Percentiles rank a stretch among this genome's conserved stretches.
Conservation (phyloP, 139 green algal species). For the Micractinium sp. region DNA sequence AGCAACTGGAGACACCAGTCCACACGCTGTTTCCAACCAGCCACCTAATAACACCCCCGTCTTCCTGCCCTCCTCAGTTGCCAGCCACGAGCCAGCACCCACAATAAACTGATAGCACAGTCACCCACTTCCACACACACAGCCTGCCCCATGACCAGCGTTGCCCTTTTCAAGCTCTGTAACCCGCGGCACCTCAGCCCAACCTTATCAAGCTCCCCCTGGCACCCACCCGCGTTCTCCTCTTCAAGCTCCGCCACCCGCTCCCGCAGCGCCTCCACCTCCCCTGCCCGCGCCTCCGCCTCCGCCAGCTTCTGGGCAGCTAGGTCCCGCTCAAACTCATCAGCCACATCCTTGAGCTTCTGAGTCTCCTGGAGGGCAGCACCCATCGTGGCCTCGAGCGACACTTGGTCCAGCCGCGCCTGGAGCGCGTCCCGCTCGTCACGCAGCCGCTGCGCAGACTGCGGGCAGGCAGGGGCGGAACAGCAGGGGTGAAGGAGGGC, state of each 20-base stretch:
- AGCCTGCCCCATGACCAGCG: no score
- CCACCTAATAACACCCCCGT: no score
- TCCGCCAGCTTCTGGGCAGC: constrained; percentile 49
- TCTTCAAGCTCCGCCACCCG: constrained; percentile 47
- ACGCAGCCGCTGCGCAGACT: constrained; percentile 41
- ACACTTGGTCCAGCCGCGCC: constrained; percentile 6
- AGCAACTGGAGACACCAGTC: no score
- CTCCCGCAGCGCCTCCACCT: constrained; percentile 32
- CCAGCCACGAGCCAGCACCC: no score
- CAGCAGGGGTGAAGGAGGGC: background rate
- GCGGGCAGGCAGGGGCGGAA: background rate
- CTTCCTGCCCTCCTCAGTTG: no score
- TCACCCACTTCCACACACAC: no score
- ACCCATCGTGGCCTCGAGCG: constrained; percentile 32
- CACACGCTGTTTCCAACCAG: no score
- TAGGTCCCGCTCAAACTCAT: constrained; percentile 62
- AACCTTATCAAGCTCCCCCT: no score
- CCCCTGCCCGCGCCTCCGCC: constrained; percentile 32
- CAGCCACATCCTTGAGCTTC: constrained; percentile 50
- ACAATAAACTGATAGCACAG: no score
- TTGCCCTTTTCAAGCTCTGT: no score
- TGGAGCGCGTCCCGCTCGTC: constrained; percentile 22
- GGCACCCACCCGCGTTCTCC: constrained; percentile 28
- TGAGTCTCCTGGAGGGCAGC: constrained; percentile 47
- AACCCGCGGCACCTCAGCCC: no score